phyloP scores from a whole-genome alignment of 1,284 basidiomycete genomes.

The Ganoderma multipileum region DNA sequence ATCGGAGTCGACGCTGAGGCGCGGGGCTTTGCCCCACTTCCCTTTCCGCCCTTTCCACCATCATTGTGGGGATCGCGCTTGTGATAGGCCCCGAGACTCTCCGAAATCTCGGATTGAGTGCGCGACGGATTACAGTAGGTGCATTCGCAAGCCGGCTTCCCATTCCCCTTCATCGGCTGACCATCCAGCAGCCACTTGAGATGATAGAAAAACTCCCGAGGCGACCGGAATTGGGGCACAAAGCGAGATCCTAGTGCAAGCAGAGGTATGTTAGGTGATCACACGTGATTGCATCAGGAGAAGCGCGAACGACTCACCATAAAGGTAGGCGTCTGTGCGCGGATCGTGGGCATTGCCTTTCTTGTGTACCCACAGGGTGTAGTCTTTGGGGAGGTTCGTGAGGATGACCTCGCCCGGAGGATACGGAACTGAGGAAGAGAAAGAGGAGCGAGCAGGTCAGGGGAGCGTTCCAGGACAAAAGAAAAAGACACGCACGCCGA shows the following conservation, averaged over 20 bases:
- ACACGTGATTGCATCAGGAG: neutral
- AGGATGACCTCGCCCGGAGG: constrained; percentile 25
- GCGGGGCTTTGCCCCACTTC: constrained; percentile 11
- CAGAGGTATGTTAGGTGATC: neutral
- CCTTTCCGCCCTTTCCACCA: constrained; percentile 8
- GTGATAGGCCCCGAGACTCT: constrained; percentile 18
- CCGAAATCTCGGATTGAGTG: constrained; percentile 33
- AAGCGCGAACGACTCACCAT: constrained; percentile 27
- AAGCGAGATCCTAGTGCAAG: constrained; percentile 29
- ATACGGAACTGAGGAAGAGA: constrained; percentile 12
- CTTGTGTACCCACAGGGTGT: constrained; percentile 36
- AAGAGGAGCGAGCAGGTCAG: neutral
- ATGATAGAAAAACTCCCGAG: constrained; percentile 39
- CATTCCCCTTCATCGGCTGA: constrained; percentile 29
- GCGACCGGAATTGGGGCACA: constrained; percentile 36
- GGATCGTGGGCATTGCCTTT: constrained; percentile 35
- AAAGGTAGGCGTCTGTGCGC: constrained; percentile 35
- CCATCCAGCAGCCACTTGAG: constrained; percentile 40
- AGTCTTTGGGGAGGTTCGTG: constrained; percentile 32
- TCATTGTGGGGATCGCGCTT: constrained; percentile 7
- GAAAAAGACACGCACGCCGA: constrained; percentile 19
- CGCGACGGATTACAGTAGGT: constrained; percentile 32
- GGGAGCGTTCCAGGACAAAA: neutral
- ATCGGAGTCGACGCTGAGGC: constrained; percentile 17
- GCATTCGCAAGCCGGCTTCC: constrained; percentile 33